A percentile compares a stretch with the other conserved stretches of the same genome.
phyloP scores from a whole-genome alignment of 495 filamentous ascomycete species.

The Neurospora tetraspora region DNA sequence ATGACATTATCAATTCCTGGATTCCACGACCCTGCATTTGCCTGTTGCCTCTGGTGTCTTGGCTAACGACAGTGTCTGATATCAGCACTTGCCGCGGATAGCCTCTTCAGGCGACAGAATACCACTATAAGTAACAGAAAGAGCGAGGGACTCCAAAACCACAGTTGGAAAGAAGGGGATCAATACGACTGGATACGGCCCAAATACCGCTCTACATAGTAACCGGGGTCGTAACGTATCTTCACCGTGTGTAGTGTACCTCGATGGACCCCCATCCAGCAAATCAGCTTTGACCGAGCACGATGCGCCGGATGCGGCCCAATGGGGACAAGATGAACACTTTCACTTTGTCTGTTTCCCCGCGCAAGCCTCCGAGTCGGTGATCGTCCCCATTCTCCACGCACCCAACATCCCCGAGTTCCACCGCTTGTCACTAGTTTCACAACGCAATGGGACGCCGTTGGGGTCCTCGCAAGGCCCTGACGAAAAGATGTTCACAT shows the following conservation, averaged over 20 bases:
- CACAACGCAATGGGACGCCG: neutral
- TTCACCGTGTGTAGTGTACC: neutral
- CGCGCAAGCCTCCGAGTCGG: neutral
- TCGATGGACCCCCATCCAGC: neutral
- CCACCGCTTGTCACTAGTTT: neutral
- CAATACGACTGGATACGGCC: neutral
- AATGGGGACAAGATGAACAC: neutral
- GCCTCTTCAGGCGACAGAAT: neutral
- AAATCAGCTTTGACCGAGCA: neutral
- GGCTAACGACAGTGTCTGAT: neutral
- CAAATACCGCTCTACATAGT: neutral
- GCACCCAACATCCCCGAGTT: neutral
- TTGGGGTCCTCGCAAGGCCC: neutral
- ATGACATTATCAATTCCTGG: neutral
- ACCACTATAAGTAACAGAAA: neutral
- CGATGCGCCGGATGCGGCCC: neutral
- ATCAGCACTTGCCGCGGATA: neutral
- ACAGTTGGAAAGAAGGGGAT: too few relatives aligned
- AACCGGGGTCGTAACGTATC: neutral
- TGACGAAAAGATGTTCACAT: neutral
- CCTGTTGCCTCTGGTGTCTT: neutral
- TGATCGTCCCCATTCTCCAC: neutral
- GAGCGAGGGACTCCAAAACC: neutral
- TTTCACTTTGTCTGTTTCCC: neutral
- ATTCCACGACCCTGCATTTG: neutral